Base-by-base conservation (phyloP, 371 early-diverging fungal genomes). In the Haplosporangium sp. region DNA sequence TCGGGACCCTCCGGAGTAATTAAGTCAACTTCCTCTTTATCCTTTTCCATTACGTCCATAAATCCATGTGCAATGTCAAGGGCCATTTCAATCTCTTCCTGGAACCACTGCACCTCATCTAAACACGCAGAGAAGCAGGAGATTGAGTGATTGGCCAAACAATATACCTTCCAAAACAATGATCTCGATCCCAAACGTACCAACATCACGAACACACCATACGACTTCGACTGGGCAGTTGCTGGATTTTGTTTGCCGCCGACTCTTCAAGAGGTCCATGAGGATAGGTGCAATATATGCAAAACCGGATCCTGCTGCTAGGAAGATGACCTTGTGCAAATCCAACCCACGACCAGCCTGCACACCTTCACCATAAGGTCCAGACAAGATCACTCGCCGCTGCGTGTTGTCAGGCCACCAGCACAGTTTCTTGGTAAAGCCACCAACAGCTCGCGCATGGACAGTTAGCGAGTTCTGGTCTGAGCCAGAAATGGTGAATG, bases 401-500 rank as follows among this genome's bases (percentile, higher is more conserved):
- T 86, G 85, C n/a, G 82, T 62, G 41, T 67, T 67, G 8, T 84
- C 73, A 0, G 79, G 73, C 36, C 74, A 81, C 5, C 81, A 65
- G 59, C 84, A 81, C 13, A 89, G 62, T 6, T 62, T 56, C 6
- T 80, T 72, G 0, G 89, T 89, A 59, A 83, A 89, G n/a, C 86
- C 84, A 29, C 89, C 89, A 13, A 87, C 84, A 11, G 83, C 82
- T 18, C 79, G 66, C 5, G 84, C 86, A 63, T 86, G 82, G 6
- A 87, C 68, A 7, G 86, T 85, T 23, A 62, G 55, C 8, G 60
- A 62, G n/a, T 67, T 69, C 13, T 71, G 60, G 14, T 63, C 58
- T 0, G 64, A 59, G 41, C 77, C 85, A 9, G 88, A 85, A 45
- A 89, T 86, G 9, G 89, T 89, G 47, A 89, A 89, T 0, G 89